Conservation (phyloP, 2,329 filamentous ascomycete species). For the Colletotrichum endophyticum region DNA sequence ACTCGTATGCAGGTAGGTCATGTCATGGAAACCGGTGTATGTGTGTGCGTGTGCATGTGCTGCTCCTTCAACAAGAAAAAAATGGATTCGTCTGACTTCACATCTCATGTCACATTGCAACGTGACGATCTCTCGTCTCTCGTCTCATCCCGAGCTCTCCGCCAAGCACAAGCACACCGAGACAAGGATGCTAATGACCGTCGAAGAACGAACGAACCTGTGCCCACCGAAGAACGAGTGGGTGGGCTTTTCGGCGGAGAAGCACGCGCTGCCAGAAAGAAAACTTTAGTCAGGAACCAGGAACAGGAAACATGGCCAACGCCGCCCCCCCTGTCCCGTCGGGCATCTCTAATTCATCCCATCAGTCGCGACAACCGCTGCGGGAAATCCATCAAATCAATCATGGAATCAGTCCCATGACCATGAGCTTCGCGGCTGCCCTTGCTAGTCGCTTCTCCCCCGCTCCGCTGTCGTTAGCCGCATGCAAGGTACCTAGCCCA, state of each 20-base stretch:
- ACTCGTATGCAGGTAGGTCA: background rate
- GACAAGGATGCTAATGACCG: background rate
- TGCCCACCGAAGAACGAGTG: background rate
- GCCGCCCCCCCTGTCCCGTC: background rate
- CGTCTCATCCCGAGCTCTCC: background rate
- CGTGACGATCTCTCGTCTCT: background rate
- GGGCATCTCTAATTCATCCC: conserved; percentile 2
- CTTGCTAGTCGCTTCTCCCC: background rate
- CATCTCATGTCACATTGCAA: background rate
- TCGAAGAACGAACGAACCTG: background rate
- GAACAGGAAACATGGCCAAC: background rate
- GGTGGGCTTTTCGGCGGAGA: background rate
- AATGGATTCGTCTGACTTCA: background rate
- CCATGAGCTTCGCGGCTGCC: background rate
- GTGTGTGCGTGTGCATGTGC: no score
- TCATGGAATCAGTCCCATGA: background rate
- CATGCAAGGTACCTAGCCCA: background rate
- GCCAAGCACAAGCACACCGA: background rate
- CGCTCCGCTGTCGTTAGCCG: background rate
- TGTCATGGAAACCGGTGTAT: background rate
- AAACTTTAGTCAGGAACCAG: background rate
- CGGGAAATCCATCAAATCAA: background rate
- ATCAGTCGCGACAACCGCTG: background rate
- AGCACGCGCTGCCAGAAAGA: background rate
- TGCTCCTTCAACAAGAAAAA: background rate